Conservation (phyloP, 2,329 filamentous ascomycete species). For the Colletotrichum zoysiae region DNA sequence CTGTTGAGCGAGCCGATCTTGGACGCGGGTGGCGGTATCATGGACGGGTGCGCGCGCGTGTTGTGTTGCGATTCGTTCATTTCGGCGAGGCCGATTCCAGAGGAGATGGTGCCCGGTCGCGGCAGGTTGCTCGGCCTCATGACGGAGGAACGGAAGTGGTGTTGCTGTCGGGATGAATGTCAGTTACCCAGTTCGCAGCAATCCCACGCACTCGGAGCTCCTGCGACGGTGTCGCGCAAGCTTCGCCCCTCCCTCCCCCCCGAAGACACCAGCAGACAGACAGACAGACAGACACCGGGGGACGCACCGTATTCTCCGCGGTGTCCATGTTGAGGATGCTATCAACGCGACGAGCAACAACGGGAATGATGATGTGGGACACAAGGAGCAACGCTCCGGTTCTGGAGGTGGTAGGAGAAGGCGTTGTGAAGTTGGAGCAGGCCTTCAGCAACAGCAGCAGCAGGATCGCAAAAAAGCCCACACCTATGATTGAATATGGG, state of each 20-base stretch:
- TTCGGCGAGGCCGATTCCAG: constrained; percentile 61
- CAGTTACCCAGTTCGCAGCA: neutral
- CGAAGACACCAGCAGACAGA: neutral
- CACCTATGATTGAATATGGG: constrained; percentile 38
- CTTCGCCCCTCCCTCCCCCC: neutral
- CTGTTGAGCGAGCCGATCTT: constrained; percentile 48
- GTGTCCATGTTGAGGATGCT: constrained; percentile 52
- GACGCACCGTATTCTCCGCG: constrained; percentile 52
- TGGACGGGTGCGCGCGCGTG: constrained; percentile 60
- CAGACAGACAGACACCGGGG: neutral
- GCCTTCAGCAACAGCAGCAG: constrained; percentile 18
- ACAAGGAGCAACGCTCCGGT: constrained; percentile 55
- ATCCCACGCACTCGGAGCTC: neutral
- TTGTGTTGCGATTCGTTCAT: constrained; percentile 73
- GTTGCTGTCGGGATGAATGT: constrained; percentile 6
- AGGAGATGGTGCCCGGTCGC: constrained; percentile 43
- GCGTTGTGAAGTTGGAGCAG: constrained; percentile 45
- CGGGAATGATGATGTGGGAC: constrained; percentile 45
- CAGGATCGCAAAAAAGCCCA: constrained; percentile 20
- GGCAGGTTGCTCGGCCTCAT: constrained; percentile 44
- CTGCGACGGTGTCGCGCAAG: neutral
- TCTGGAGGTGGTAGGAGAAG: constrained; percentile 47
- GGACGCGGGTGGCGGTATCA: constrained; percentile 53
- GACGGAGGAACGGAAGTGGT: constrained; percentile 45
- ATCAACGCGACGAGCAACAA: constrained; percentile 42